Evolutionary conservation across 768 basidiomycete genomes (phyloP), one percentile per base, ranked within the genome.

Genomic region (Naematelia aurantialba): DNA sequence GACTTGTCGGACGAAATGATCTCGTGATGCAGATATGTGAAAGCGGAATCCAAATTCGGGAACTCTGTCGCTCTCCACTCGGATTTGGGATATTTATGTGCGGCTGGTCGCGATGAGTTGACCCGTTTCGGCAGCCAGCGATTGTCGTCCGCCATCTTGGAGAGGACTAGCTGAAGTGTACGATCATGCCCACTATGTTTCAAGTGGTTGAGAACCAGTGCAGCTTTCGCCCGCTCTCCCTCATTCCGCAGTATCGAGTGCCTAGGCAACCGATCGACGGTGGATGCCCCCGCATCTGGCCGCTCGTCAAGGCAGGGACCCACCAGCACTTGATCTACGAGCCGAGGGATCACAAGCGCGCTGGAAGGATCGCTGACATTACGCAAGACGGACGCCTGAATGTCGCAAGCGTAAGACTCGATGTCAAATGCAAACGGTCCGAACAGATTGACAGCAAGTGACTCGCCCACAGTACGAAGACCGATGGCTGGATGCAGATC

Each of bases 401-500:
- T 52, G 3, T 49, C 55, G 14, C 44, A 31, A 27, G 65, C 63
- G 68, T 93, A 85, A 49, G 85, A 84, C 56, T 92, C 89, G 70
- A 98, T 94, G 76, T 96, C 92, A 75, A 85, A 97, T 66, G 81
- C 83, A 83, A 97, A 98, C 2, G 85, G 82, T 84, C 84, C 71
- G 87, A 85, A 25, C 74, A 98, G 93, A 79, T 98, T 97, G 69
- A 86, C 87, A 30, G 85, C 84, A 39, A 97, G 79, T 12, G 83
- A 80, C 76, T 98, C 94, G 30, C 84, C 83, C 3, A 81, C 78
- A 68, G 91, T 87, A 51, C 89, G 87, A 55, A 98, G 81, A 24
- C 92, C 93, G 58, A 96, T 83, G n/a, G 89, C 85, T 2, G 94
- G 93, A 71, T 87, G 91, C 24, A 96, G 73, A 22, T 86, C 71